These are phyloP conservation scores for Pyrus pyrifolia DNA, from an alignment of 306 rosid species.

Conservation along the genomic window DNA sequence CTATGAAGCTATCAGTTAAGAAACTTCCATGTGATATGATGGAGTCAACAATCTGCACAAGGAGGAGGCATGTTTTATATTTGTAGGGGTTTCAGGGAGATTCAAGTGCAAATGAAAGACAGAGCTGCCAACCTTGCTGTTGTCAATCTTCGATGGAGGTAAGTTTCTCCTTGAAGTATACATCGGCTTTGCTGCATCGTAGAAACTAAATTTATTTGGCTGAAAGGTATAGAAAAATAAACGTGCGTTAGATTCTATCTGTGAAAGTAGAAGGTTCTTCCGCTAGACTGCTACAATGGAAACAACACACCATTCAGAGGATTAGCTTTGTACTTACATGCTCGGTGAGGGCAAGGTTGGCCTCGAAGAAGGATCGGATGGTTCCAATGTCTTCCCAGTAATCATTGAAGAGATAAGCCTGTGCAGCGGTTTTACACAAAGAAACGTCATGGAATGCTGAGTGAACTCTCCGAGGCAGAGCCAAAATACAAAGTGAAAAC, in stretches of 20 bases:
- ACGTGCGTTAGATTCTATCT: background rate
- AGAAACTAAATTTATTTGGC: slow-evolving; percentile 74
- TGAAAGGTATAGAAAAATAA: slow-evolving; percentile 7
- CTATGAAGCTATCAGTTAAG: slow-evolving; percentile 59
- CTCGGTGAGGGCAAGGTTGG: slow-evolving; percentile 88
- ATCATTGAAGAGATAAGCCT: slow-evolving; percentile 96
- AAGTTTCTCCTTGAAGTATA: slow-evolving; percentile 92
- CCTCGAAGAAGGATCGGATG: slow-evolving; percentile 89
- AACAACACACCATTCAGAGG: background rate
- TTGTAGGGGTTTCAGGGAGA: background rate
- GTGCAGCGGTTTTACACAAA: slow-evolving; percentile 7
- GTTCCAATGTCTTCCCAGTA: slow-evolving; percentile 99
- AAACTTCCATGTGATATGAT: slow-evolving; percentile 94
- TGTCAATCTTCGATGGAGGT: slow-evolving; percentile 84
- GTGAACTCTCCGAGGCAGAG: background rate
- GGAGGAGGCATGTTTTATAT: slow-evolving; percentile 7
- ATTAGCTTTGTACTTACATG: slow-evolving; percentile 42
- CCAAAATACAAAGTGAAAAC: background rate
- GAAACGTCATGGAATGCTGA: background rate
- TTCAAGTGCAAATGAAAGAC: background rate
- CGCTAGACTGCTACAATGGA: no score
- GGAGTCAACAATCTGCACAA: slow-evolving; percentile 76
- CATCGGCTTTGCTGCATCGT: slow-evolving; percentile 81
- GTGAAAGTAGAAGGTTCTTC: no score
- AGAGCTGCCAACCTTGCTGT: slow-evolving; percentile 51